Percentiles rank a stretch among this genome's conserved stretches.
phyloP scores from a whole-genome alignment of 345 rosid species.

The Microthlaspi erraticum region DNA sequence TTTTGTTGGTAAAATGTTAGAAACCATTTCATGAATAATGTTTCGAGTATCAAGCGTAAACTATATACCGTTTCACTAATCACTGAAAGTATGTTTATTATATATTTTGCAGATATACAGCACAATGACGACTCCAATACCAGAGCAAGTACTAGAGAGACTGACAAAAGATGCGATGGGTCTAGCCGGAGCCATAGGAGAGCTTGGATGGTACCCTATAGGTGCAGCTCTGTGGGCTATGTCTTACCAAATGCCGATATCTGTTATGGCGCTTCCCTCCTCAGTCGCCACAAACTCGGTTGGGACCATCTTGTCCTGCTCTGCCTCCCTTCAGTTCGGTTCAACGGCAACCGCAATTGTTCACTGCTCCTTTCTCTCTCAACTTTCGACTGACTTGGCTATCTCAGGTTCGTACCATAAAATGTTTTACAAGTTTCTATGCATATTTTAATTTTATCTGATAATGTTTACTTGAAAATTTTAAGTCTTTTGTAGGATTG shows the following conservation, averaged over 20 bases:
- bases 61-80: too few species aligned
- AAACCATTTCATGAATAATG: too few species aligned
- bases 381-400: conserved; percentile 55
- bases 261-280: conserved; percentile 58
- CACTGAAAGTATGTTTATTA: too few species aligned
- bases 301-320: conserved; percentile 65
- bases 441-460: too few species aligned
- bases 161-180: conserved; percentile 54
- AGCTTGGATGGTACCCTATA: conserved; percentile 70
- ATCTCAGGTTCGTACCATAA: conserved; percentile 38
- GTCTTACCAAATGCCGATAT: conserved; percentile 56
- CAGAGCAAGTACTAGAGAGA: conserved; percentile 45
- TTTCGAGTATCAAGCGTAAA: too few species aligned
- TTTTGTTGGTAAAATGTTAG: too few species aligned
- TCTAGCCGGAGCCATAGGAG: conserved; percentile 66
- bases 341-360: conserved; percentile 38
- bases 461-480: too few species aligned
- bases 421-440: not conserved
- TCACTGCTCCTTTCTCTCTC: conserved; percentile 70
- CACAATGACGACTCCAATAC: conserved; percentile 48
- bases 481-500: too few species aligned
- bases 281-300: conserved; percentile 49
- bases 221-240: conserved; percentile 71
- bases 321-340: conserved; percentile 63
- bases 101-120: conserved; percentile 44